These are phyloP conservation scores for Funneliformis mosseae DNA, from an alignment of 192 early-diverging fungal species.

Conservation along the genomic window DNA sequence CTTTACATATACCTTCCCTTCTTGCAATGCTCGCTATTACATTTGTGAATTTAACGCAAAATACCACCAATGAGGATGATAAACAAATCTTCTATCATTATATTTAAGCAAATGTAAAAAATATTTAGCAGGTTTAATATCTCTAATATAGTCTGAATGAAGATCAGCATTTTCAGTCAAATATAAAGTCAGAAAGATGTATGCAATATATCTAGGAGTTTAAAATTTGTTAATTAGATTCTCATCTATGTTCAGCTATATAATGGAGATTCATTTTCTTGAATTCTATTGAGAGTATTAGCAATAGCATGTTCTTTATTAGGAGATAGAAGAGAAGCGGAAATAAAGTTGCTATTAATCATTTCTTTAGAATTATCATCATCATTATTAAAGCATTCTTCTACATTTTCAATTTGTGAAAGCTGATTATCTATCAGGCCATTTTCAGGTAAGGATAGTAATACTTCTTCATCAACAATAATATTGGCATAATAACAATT, in stretches of 20 bases:
- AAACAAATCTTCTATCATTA: background rate
- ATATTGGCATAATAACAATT: slow-evolving; percentile 10
- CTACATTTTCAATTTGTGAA: background rate
- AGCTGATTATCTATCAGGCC: background rate
- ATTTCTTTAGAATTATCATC: background rate
- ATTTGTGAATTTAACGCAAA: slow-evolving; percentile 17
- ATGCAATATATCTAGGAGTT: background rate
- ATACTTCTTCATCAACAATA: background rate
- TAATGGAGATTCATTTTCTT: background rate
- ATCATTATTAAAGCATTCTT: background rate
- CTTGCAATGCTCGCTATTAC: background rate
- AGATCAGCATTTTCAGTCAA: slow-evolving; percentile 4
- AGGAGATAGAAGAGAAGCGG: background rate
- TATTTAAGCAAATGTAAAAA: too few relatives aligned
- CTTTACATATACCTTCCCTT: too few relatives aligned
- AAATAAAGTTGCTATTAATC: background rate
- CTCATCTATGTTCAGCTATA: background rate
- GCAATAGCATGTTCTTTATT: slow-evolving; percentile 9
- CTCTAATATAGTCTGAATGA: background rate
- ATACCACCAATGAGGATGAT: background rate
- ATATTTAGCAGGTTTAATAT: slow-evolving; percentile 11
- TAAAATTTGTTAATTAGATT: background rate
- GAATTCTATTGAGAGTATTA: too few relatives aligned
- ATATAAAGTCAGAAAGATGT: background rate
- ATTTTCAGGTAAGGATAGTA: slow-evolving; percentile 8